Conservation (phyloP, 139 green algal genomes). For the Pleodorina starrii region DNA sequence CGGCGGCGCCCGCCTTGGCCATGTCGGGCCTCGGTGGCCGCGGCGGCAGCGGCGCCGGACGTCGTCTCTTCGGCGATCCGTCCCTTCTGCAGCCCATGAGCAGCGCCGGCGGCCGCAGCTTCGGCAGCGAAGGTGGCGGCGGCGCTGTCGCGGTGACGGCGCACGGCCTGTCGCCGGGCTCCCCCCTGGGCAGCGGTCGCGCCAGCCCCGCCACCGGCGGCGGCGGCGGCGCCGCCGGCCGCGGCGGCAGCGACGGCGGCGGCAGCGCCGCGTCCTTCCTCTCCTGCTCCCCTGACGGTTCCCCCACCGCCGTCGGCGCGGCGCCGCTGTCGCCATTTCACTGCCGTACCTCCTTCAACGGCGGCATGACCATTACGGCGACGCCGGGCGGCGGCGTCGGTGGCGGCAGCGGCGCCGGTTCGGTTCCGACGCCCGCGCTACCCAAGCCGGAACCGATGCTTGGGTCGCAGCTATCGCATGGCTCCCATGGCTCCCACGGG, state of each 20-base stretch:
- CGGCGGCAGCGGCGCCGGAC: not conserved
- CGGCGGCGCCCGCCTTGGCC: not conserved
- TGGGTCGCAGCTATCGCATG: not conserved
- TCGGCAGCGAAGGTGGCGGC: not conserved
- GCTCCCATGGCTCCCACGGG: no score
- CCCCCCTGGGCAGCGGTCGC: conserved; percentile 29
- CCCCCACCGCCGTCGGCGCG: not conserved
- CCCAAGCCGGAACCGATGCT: not conserved
- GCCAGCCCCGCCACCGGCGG: conserved; percentile 2
- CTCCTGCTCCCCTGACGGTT: not conserved
- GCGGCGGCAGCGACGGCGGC: not conserved
- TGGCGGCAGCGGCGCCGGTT: not conserved
- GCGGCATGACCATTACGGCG: not conserved
- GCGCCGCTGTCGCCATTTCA: not conserved
- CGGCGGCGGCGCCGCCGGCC: not conserved
- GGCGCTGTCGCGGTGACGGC: not conserved
- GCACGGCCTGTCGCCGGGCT: not conserved
- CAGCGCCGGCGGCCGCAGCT: conserved; percentile 19
- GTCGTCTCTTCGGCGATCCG: not conserved
- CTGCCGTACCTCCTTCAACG: not conserved
- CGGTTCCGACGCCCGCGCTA: not conserved
- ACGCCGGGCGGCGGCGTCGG: not conserved
- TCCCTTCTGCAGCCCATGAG: not conserved
- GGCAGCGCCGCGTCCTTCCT: not conserved
- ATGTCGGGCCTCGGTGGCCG: not conserved